A percentile compares a stretch with the other conserved stretches of the same genome.
Evolutionary conservation across 768 basidiomycete genomes (phyloP).

Genomic region (Coprinellus micaceus): DNA sequence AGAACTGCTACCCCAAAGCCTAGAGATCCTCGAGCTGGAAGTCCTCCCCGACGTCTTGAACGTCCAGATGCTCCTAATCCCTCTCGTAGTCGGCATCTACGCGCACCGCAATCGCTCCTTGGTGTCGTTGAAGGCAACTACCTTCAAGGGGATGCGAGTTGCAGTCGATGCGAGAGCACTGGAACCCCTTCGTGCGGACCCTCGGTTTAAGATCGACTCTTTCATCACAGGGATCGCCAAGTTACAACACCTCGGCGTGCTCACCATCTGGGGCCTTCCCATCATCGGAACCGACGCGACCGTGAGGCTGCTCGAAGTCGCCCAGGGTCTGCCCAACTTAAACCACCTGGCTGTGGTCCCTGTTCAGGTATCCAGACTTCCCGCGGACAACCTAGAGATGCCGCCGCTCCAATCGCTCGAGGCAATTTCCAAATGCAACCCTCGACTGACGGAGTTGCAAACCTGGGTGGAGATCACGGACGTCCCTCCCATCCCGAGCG

Average conservation of each 20-base stretch:
- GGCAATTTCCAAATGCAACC: not conserved
- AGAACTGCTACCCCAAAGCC: not conserved
- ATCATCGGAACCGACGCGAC: not conserved
- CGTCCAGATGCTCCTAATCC: not conserved
- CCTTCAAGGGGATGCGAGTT: not conserved
- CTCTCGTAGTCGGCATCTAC: not conserved
- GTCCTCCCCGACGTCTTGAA: not conserved
- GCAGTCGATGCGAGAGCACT: not conserved
- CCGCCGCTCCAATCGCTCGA: not conserved
- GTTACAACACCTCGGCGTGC: not conserved
- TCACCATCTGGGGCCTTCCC: not conserved
- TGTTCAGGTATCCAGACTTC: not conserved
- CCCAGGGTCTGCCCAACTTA: not conserved
- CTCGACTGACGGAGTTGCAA: not conserved
- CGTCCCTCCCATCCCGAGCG: not conserved
- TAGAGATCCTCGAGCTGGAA: not conserved
- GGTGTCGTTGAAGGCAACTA: not conserved
- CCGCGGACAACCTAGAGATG: not conserved
- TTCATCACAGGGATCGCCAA: not conserved
- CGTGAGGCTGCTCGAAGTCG: not conserved
- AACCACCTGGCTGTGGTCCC: not conserved
- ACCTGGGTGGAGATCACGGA: not conserved
- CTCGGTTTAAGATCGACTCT: not conserved
- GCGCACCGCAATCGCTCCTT: not conserved
- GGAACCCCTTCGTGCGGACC: not conserved